Evolutionary conservation across 2,329 filamentous ascomycete genomes (phyloP), one percentile per base, ranked within the genome.

Genomic region (Diplodia seriata): DNA sequence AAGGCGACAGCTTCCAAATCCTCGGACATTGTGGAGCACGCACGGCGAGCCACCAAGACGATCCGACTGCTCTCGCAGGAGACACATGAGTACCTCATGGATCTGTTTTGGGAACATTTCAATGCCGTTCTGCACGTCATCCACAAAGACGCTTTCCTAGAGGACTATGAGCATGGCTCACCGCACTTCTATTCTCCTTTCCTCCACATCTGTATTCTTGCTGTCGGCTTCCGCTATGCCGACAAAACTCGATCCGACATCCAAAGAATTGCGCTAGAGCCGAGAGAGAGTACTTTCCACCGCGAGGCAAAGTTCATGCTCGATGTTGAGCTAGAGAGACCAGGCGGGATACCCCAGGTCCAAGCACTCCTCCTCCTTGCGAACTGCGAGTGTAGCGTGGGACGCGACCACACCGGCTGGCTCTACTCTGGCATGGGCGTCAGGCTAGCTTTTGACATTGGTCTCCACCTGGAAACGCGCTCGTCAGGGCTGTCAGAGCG

Each of bases 271-370:
- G 76, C 80, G 0, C 67, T 85, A 0, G 81, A 80, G 4, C 79
- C 78, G 43, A 79, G 82, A 70, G 84, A 86, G 73, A 86, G 84
- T 71, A 84, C 82, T 0, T 75, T 87, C 23, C 85, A 86, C 68
- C 74, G 82, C 36, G 85, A 86, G 72, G 83, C 85, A 61, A 86
- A 85, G 72, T 81, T 82, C 56, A 84, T 86, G 83, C 75, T 86
- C 23, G 83, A 86, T 68, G 79, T 80, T 67, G 85, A 86, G 71
- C 75, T 87, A 43, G 85, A 86, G 72, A 75, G 81, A 4, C 83
- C 84, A 0, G 84, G 83, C 14, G 84, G 84, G 0, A 82, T 86
- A 36, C 81, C 85, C 4, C 83, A 81, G 26, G 83, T 86, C 1
- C 84, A 85, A 66, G 85, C 83, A 0, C 76, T 86, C 15, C 73